phyloP scores from a whole-genome alignment of 306 rosid genomes.

The Potentilla sterilis region DNA sequence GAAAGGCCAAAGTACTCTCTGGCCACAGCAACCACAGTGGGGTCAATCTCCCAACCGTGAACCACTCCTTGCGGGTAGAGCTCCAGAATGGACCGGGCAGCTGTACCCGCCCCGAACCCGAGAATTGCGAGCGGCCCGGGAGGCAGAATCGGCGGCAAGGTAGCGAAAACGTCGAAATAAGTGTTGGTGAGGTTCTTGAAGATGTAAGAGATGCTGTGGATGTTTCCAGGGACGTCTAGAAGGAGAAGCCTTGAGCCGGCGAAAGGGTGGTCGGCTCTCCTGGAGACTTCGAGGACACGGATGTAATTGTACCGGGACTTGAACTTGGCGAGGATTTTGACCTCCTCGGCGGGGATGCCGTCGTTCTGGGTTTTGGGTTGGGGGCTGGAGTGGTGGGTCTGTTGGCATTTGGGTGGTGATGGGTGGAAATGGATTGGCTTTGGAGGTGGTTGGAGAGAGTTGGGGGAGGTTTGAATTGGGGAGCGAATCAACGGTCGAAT shows the following conservation, averaged over 20 bases:
- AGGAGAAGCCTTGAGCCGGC: conserved; percentile 91
- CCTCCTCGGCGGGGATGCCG: conserved; percentile 64
- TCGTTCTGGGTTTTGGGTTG: conserved; percentile 50
- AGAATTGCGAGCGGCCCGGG: conserved; percentile 75
- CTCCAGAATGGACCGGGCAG: conserved; percentile 58
- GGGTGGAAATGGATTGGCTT: conserved; percentile 17
- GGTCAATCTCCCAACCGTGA: conserved; percentile 92
- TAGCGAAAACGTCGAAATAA: conserved; percentile 88
- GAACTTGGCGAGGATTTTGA: conserved; percentile 62
- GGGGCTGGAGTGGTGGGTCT: conserved; percentile 18
- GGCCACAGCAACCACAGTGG: conserved; percentile 72
- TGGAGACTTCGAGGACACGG: conserved; percentile 74
- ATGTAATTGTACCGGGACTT: conserved; percentile 73
- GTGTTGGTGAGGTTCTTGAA: conserved; percentile 61
- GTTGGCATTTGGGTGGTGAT: conserved; percentile 38
- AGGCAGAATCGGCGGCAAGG: conserved; percentile 69
- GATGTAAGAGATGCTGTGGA: conserved; percentile 80
- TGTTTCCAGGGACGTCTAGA: conserved; percentile 84
- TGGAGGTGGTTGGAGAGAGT: not conserved
- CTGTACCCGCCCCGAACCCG: conserved; percentile 86
- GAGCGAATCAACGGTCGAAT: conserved; percentile 25
- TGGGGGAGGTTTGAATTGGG: conserved; percentile 15
- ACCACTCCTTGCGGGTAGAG: conserved; percentile 49
- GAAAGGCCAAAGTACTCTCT: conserved; percentile 64
- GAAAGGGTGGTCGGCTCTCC: conserved; percentile 75